Evolutionary conservation across 2,329 filamentous ascomycete genomes (phyloP).

Genomic region (Colletotrichum sp.): DNA sequence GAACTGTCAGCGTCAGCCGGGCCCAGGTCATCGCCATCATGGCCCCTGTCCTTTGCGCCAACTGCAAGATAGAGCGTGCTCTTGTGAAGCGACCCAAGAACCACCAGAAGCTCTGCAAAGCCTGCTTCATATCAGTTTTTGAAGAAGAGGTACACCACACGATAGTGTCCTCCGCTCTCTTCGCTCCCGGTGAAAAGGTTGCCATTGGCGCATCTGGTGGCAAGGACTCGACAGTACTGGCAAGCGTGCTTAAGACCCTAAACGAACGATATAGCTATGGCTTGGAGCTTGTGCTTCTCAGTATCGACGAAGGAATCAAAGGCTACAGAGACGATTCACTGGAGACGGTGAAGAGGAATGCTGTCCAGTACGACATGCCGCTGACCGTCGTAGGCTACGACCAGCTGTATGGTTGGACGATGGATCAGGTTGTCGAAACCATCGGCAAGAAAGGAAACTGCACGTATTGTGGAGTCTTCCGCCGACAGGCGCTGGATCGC

Average conservation of each 20-base stretch:
- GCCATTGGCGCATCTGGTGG: slow-evolving; percentile 97
- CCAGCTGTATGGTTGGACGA: slow-evolving; percentile 97
- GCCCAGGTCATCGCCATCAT: slow-evolving; percentile 48
- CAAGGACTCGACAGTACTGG: slow-evolving; percentile 96
- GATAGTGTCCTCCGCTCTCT: slow-evolving; percentile 81
- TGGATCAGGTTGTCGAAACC: slow-evolving; percentile 97
- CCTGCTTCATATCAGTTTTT: slow-evolving; percentile 86
- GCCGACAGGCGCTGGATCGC: slow-evolving; percentile 90
- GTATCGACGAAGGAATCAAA: slow-evolving; percentile 96
- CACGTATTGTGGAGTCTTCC: slow-evolving; percentile 97
- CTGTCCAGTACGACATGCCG: slow-evolving; percentile 87
- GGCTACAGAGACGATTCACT: slow-evolving; percentile 96
- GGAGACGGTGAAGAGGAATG: slow-evolving; percentile 95
- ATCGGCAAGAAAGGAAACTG: slow-evolving; percentile 99
- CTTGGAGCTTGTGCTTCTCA: slow-evolving; percentile 83
- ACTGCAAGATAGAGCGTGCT: slow-evolving; percentile 79
- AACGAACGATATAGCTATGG: slow-evolving; percentile 91
- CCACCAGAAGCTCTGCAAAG: slow-evolving; percentile 88
- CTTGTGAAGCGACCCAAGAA: slow-evolving; percentile 95
- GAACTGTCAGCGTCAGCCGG: not conserved
- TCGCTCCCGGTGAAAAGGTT: slow-evolving; percentile 81
- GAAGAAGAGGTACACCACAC: slow-evolving; percentile 95
- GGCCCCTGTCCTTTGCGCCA: slow-evolving; percentile 77
- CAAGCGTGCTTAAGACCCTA: slow-evolving; percentile 91
- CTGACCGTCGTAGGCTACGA: slow-evolving; percentile 92